These are phyloP conservation scores for Plantago coronopus DNA, from an alignment of 305 asterid genomes.

Conservation along the genomic window DNA sequence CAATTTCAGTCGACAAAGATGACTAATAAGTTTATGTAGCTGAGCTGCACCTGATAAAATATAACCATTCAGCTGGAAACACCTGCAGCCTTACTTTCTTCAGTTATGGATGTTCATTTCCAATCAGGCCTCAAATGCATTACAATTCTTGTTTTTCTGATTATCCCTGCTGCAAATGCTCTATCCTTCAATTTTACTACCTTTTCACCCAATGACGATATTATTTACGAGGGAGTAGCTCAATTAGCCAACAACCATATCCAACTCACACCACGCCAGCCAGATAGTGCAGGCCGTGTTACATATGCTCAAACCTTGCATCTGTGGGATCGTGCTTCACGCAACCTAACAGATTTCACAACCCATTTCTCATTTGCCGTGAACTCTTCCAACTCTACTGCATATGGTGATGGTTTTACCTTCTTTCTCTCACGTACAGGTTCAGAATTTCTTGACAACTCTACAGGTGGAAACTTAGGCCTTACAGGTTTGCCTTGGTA, in stretches of 20 bases:
- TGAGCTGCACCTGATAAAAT: too few species aligned
- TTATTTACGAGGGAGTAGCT: neutral
- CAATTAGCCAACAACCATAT: too few species aligned
- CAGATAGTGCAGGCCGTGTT: conserved; percentile 16
- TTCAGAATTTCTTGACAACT: neutral
- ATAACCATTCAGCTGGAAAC: too few species aligned
- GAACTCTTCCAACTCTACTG: neutral
- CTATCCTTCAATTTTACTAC: too few species aligned
- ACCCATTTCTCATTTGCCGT: conserved; percentile 29
- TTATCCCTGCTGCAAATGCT: too few species aligned
- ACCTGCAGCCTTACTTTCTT: too few species aligned
- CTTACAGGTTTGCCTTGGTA: neutral
- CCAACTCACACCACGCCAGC: neutral
- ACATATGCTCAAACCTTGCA: conserved; percentile 21
- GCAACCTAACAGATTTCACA: conserved; percentile 23
- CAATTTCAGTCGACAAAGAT: too few species aligned
- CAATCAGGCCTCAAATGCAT: too few species aligned
- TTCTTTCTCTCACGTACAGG: conserved; percentile 21
- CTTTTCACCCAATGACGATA: too few species aligned
- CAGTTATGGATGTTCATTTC: too few species aligned
- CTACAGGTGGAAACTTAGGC: conserved; percentile 21
- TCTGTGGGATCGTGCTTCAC: conserved; percentile 31
- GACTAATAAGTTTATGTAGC: too few species aligned
- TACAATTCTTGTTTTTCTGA: too few species aligned
- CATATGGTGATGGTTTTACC: conserved; percentile 21